Evolutionary conservation across 805 yeast species (phyloP).

Genomic region (Zygotorulaspora danielsina): DNA sequence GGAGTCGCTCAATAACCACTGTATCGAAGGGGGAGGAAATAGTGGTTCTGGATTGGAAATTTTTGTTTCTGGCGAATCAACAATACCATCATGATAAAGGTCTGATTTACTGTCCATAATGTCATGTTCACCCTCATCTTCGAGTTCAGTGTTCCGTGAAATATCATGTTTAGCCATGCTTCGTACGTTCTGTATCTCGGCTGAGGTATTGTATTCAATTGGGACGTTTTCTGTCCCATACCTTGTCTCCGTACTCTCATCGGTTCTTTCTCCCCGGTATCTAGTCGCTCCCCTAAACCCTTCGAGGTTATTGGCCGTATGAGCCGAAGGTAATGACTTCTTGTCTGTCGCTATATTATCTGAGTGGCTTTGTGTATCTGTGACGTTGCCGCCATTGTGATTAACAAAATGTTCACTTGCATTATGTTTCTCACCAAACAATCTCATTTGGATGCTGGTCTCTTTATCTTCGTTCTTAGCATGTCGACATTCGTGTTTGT

Average conservation of each 20-base stretch:
- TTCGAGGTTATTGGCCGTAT: too few species aligned
- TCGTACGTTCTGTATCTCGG: too few species aligned
- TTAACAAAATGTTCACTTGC: neutral
- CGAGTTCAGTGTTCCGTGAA: too few species aligned
- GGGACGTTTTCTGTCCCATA: too few species aligned
- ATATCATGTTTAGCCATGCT: too few species aligned
- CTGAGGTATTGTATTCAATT: too few species aligned
- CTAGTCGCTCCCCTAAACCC: too few species aligned
- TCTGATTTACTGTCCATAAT: neutral
- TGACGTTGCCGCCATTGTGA: neutral
- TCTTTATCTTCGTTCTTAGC: neutral
- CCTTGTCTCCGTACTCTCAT: too few species aligned
- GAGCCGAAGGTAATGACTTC: neutral
- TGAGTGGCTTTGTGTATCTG: neutral
- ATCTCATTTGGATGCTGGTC: neutral
- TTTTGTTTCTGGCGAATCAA: neutral
- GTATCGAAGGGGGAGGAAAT: constrained; percentile 4
- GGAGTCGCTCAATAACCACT: constrained; percentile 9
- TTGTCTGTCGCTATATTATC: neutral
- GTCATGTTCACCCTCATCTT: too few species aligned
- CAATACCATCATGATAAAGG: neutral
- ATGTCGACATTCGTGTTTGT: constrained; percentile 9
- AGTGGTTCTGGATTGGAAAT: constrained; percentile 1
- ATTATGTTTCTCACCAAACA: neutral
- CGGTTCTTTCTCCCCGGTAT: too few species aligned